Percentiles rank a stretch among this genome's conserved stretches.
These are phyloP conservation scores for Oenanthe javanica DNA, from an alignment of 140 eudicot genomes.

Conservation along the genomic window DNA sequence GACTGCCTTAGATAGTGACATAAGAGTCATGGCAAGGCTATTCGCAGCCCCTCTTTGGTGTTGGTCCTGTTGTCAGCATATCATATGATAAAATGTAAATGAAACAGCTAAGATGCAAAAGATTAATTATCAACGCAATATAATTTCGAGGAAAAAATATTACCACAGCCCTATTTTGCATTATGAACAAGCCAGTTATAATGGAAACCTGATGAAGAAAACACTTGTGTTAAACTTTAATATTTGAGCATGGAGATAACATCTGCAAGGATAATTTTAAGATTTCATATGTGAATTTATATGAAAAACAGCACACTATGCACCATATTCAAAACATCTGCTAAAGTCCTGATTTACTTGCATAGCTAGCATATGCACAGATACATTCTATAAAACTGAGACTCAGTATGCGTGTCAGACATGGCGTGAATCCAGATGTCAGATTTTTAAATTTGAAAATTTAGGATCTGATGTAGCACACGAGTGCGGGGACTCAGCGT, in stretches of 20 bases:
- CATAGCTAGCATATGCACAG: not conserved
- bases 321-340: not conserved
- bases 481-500: not conserved
- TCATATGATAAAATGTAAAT: not conserved
- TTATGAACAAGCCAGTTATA: constrained; percentile 53
- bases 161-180: constrained; percentile 87
- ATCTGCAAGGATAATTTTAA: not conserved
- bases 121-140: not conserved
- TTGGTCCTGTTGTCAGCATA: constrained; percentile 42
- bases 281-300: not conserved
- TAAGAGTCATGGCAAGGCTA: constrained; percentile 69
- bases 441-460: too few species aligned
- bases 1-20: constrained; percentile 59
- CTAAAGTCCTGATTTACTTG: not conserved
- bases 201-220: constrained; percentile 46
- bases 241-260: not conserved
- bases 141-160: not conserved
- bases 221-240: not conserved
- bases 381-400: too few species aligned
- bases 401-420: too few species aligned
- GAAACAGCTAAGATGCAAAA: not conserved
- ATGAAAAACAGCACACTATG: not conserved
- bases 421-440: not conserved
- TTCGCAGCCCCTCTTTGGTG: constrained; percentile 82
- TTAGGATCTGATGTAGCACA: not conserved